Base-by-base conservation (phyloP, 2,329 filamentous ascomycete species). In the Paracoccidioides lutzii region DNA sequence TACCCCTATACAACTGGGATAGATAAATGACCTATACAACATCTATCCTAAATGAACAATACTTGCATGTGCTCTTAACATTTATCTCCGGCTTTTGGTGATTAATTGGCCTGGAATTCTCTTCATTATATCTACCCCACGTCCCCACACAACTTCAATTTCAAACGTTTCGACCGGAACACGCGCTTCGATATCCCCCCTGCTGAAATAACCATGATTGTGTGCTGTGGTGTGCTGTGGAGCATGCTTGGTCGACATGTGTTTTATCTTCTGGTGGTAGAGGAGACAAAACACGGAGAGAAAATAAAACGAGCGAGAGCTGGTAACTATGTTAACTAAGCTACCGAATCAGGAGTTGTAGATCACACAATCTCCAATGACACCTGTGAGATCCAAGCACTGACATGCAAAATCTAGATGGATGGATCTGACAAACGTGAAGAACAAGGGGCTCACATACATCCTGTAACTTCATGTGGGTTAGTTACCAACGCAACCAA, bases 251-350 rank as follows among this genome's bases (percentile, higher is more conserved):
- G 55, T 78, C 2, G 76, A 81, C 56, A 63, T 85, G 56, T 59
- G 75, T 0, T 85, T 85, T 62, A 82, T 87, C 55, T 82, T 80
- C 67, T 76, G 74, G 64, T 85, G 80, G 74, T 86, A 79, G n/a
- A n/a, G n/a, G n/a, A n/a, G 67, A 22, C 75, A 83, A 70, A 87
- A 87, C 60, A 69, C 66, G 67, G 87, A 86, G 70, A 79, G 74
- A 0, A 63, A 63, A 22, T 22, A 6, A 63, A 80, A 14, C 68
- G 80, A 44, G 75, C n/a, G n/a, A n/a, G 75, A 1, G 69, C 72
- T 52, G 77, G 80, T 0, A 78, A 73, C 1, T 87, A 87, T 65
- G 72, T 74, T 30, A 82, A 22, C 2, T 22, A 1, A 77, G 67
- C 59, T 85, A 54, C 80, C 82, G 65, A 84, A 85, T 59, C 82